A percentile compares a stretch with the other conserved stretches of the same genome.
phyloP scores from a whole-genome alignment of 192 early-diverging fungal genomes.

The Coemansia sp. region DNA sequence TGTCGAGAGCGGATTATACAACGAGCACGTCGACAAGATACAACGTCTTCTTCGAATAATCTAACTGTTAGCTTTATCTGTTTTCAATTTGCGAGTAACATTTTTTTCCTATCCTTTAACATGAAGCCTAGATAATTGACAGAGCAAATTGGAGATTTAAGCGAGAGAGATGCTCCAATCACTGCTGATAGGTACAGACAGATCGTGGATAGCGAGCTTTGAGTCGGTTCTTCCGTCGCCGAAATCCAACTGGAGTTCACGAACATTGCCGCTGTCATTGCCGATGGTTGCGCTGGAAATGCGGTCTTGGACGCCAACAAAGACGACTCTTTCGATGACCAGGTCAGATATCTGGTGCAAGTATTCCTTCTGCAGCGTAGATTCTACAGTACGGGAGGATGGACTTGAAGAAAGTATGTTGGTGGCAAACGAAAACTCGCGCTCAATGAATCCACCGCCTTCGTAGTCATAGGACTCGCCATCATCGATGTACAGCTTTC shows the following conservation, averaged over 20 bases:
- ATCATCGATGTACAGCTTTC: constrained; percentile 92
- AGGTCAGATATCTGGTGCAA: background rate
- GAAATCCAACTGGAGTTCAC: background rate
- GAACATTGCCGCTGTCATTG: background rate
- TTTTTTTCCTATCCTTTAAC: background rate
- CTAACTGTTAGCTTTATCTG: too few relatives aligned
- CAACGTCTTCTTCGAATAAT: background rate
- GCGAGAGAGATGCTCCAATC: background rate
- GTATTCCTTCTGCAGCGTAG: constrained; percentile 12
- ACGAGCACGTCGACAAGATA: background rate
- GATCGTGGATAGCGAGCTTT: background rate
- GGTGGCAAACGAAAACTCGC: constrained; percentile 33
- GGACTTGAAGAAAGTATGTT: constrained; percentile 37
- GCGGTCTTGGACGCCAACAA: background rate
- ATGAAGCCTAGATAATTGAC: background rate
- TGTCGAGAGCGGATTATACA: background rate
- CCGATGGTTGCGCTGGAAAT: background rate
- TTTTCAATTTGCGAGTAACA: too few relatives aligned
- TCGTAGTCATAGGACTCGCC: constrained; percentile 77
- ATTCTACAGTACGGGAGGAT: constrained; percentile 16
- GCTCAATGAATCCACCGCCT: constrained; percentile 69
- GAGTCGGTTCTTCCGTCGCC: constrained; percentile 3
- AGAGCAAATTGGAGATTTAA: background rate
- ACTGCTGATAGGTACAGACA: background rate
- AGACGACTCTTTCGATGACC: background rate